These are phyloP conservation scores for Blastocystis sp. DNA, from an alignment of 352 stramenopile species.

Conservation along the genomic window DNA sequence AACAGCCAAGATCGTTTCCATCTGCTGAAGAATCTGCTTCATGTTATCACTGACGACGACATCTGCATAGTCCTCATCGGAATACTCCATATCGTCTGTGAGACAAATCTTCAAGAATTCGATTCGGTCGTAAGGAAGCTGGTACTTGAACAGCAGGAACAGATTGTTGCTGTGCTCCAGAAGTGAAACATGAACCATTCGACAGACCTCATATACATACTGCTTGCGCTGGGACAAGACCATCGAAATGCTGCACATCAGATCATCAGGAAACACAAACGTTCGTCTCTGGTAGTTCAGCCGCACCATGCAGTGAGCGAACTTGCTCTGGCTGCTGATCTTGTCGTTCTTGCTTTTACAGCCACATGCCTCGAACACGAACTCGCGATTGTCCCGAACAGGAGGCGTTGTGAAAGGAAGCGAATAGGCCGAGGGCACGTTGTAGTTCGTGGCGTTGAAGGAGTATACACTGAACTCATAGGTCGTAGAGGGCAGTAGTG, in stretches of 20 bases:
- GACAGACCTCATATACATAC: not conserved
- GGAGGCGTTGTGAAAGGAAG: not conserved
- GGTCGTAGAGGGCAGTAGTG: slow-evolving; percentile 6
- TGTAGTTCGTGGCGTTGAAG: slow-evolving; percentile 22
- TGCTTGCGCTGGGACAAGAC: not conserved
- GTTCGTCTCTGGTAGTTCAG: slow-evolving; percentile 1
- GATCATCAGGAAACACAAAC: not conserved
- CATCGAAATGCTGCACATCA: not conserved
- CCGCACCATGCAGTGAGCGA: not conserved
- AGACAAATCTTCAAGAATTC: slow-evolving; percentile 30
- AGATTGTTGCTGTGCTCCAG: not conserved
- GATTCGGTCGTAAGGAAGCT: not conserved
- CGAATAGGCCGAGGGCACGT: slow-evolving; percentile 9
- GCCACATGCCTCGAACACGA: not conserved
- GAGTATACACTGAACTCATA: slow-evolving; percentile 35
- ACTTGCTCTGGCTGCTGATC: slow-evolving; percentile 12
- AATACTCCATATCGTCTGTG: not conserved
- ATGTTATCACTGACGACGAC: not conserved
- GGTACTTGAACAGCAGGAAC: slow-evolving; percentile 18
- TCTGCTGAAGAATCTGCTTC: not conserved
- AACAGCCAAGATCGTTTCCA: not conserved
- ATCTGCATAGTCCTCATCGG: not conserved
- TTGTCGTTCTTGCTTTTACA: not conserved
- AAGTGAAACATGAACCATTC: not conserved
- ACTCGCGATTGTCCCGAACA: not conserved